These are phyloP conservation scores for Ascoidea asiatica DNA, from an alignment of 805 yeast genomes.

Conservation along the genomic window DNA sequence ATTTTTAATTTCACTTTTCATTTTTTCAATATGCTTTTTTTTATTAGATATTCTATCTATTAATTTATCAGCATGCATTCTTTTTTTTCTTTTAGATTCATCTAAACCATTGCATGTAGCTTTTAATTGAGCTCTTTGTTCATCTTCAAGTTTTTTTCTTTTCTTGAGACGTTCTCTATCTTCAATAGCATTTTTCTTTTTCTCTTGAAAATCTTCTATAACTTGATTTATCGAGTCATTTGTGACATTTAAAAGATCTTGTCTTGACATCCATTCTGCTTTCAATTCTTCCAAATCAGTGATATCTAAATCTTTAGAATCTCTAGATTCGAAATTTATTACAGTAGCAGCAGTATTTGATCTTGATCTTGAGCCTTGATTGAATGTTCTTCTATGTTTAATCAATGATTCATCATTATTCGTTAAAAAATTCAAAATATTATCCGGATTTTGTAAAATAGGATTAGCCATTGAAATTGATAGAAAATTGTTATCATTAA, in stretches of 20 bases:
- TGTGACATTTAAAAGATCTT: not conserved
- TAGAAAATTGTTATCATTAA: not conserved
- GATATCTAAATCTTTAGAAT: conserved; percentile 14
- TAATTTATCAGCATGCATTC: not conserved
- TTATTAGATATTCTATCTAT: not conserved
- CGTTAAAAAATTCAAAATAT: not conserved
- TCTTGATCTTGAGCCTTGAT: not conserved
- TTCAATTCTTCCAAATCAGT: conserved; percentile 17
- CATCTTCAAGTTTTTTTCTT: not conserved
- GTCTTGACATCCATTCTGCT: not conserved
- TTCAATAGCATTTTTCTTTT: conserved; percentile 65
- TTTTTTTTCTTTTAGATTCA: not conserved
- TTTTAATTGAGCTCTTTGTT: not conserved
- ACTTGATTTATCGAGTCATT: conserved; percentile 5
- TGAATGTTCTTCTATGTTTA: not conserved
- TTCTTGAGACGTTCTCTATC: conserved; percentile 23
- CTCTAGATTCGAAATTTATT: conserved; percentile 5
- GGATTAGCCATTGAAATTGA: not conserved
- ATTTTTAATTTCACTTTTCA: not conserved
- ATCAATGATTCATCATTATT: not conserved
- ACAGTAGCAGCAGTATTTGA: not conserved
- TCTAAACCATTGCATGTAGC: not conserved
- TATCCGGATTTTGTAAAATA: not conserved
- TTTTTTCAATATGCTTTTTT: not conserved
- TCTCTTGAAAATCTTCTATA: conserved; percentile 53